These are phyloP conservation scores for Leishmania major DNA, from an alignment of 208 protist genomes.

Conservation along the genomic window DNA sequence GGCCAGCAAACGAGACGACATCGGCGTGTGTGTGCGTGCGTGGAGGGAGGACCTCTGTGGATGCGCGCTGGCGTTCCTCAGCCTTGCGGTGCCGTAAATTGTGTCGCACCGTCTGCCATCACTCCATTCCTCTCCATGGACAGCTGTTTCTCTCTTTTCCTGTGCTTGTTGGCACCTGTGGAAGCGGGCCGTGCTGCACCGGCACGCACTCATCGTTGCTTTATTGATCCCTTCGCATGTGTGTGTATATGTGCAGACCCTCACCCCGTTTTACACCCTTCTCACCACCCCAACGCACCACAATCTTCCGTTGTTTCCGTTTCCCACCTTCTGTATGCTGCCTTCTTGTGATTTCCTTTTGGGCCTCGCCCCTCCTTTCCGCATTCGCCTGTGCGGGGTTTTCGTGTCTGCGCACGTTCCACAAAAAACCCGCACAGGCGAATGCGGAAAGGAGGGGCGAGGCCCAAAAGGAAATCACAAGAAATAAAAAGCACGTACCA, in stretches of 20 bases:
- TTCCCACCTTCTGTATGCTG: not conserved
- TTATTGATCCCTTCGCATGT: conserved; percentile 1
- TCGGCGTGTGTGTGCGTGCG: not conserved
- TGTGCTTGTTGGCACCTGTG: not conserved
- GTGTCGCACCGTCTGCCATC: not conserved
- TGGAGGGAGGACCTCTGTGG: not conserved
- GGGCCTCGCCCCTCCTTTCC: not conserved
- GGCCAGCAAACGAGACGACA: too few relatives aligned
- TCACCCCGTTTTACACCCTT: not conserved
- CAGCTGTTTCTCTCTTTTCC: not conserved
- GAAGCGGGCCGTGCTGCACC: not conserved
- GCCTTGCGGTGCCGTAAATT: not conserved
- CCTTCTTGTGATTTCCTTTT: not conserved
- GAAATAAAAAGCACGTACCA: not conserved
- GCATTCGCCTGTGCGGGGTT: not conserved
- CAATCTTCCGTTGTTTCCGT: too few relatives aligned
- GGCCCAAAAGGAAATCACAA: not conserved
- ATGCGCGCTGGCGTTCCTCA: not conserved
- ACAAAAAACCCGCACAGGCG: not conserved
- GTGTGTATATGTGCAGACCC: not conserved
- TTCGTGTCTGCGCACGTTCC: not conserved
- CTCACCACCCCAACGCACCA: not conserved
- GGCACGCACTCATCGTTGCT: conserved; percentile 2
- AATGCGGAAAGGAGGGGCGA: too few relatives aligned
- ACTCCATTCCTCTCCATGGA: too few relatives aligned